Conservation (phyloP, 2,329 filamentous ascomycete genomes). For the Zymoseptoria tritici region DNA sequence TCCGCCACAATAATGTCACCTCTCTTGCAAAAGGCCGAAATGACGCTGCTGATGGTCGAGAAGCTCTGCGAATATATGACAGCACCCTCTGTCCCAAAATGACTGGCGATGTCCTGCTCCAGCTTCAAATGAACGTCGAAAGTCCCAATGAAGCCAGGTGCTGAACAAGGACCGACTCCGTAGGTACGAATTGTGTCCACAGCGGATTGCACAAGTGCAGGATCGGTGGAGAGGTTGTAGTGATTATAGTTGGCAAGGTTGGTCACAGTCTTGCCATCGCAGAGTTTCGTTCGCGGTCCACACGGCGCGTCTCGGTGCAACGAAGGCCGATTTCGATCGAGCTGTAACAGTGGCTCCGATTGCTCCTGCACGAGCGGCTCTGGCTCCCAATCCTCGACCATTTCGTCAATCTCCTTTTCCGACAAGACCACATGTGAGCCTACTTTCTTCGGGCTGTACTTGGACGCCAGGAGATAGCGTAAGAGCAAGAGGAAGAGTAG, state of each 20-base stretch:
- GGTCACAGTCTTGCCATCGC: slow-evolving; percentile 68
- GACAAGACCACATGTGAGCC: slow-evolving; percentile 76
- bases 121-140: slow-evolving; percentile 97
- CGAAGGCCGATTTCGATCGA: slow-evolving; percentile 78
- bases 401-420: slow-evolving; percentile 94
- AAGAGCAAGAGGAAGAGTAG: slow-evolving; percentile 92
- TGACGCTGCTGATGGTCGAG: slow-evolving; percentile 87
- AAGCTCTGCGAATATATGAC: slow-evolving; percentile 96
- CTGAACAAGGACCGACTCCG: slow-evolving; percentile 90
- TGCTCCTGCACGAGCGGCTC: slow-evolving; percentile 76
- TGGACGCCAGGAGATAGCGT: slow-evolving; percentile 80
- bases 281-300: slow-evolving; percentile 78
- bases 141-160: slow-evolving; percentile 94
- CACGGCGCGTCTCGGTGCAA: slow-evolving; percentile 68
- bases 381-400: slow-evolving; percentile 92
- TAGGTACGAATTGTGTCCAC: slow-evolving; percentile 90
- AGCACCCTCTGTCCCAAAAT: slow-evolving; percentile 76
- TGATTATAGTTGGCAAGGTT: slow-evolving; percentile 95
- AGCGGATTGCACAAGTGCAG: slow-evolving; percentile 86
- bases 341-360: slow-evolving; percentile 61
- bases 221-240: slow-evolving; percentile 91
- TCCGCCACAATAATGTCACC: slow-evolving; percentile 97
- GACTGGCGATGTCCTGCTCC: slow-evolving; percentile 83
- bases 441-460: slow-evolving; percentile 81
- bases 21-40: slow-evolving; percentile 91